phyloP scores from a whole-genome alignment of 2,329 filamentous ascomycete genomes.

The Fusarium fracticaudum region DNA sequence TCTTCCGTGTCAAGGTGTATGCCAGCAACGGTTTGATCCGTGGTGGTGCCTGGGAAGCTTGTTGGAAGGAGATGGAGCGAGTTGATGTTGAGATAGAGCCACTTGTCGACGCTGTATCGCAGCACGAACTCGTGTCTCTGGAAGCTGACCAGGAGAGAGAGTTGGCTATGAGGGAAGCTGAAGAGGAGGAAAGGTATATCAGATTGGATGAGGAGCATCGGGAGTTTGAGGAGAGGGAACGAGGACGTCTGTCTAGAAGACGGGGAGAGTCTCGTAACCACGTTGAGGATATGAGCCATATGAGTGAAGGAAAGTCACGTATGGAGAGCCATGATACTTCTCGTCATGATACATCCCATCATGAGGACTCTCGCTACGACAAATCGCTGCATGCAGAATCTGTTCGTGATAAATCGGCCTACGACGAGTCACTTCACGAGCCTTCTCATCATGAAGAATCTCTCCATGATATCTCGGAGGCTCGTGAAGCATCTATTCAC shows the following conservation, averaged over 20 bases:
- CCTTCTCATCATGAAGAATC: conserved; percentile 2
- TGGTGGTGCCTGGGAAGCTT: conserved; percentile 89
- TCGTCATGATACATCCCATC: background rate
- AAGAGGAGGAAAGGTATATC: conserved; percentile 48
- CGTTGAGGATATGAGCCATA: background rate
- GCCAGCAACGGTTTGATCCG: conserved; percentile 95
- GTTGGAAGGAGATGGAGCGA: conserved; percentile 98
- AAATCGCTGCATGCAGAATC: conserved; percentile 15
- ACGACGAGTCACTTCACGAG: conserved; percentile 2
- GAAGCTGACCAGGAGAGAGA: conserved; percentile 56
- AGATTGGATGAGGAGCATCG: conserved; percentile 38
- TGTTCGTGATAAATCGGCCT: conserved; percentile 7
- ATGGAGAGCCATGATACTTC: conserved; percentile 1
- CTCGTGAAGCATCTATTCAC: background rate
- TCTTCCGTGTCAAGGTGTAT: conserved; percentile 87
- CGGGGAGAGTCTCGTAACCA: conserved; percentile 17
- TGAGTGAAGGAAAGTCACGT: conserved; percentile 23
- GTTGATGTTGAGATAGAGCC: conserved; percentile 93
- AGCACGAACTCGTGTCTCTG: conserved; percentile 69
- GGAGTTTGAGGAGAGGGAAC: conserved; percentile 45
- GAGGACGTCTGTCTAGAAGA: conserved; percentile 22
- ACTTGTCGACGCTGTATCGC: conserved; percentile 67
- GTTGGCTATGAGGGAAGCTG: conserved; percentile 49
- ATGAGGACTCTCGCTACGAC: conserved; percentile 7
- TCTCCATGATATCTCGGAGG: background rate